Evolutionary conservation across 116 monocot species (phyloP).

Genomic region (Trichopus zeylanicus): DNA sequence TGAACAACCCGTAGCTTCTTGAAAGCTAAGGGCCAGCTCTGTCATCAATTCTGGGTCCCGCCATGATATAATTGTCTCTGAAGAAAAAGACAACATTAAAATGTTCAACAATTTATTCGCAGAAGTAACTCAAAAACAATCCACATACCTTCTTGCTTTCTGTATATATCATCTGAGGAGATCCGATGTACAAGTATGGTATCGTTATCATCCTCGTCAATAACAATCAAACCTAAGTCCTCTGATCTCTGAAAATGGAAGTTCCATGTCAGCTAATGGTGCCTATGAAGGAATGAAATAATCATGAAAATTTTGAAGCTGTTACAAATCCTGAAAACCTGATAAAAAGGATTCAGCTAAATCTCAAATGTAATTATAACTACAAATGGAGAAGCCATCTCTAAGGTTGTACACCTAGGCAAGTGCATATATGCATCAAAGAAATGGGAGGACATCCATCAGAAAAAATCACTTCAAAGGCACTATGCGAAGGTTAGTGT

Average conservation of each 20-base stretch:
- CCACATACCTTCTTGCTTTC: slow-evolving; percentile 36
- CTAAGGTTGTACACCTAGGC: too few relatives aligned
- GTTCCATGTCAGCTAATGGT: not conserved
- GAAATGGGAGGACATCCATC: too few relatives aligned
- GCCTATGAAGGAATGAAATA: slow-evolving; percentile 1
- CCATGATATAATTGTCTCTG: slow-evolving; percentile 46
- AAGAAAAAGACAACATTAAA: not conserved
- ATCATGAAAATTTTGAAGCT: not conserved
- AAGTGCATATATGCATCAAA: too few relatives aligned
- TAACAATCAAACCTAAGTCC: slow-evolving; percentile 33
- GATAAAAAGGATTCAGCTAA: too few relatives aligned
- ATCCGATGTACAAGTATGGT: slow-evolving; percentile 24
- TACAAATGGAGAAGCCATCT: too few relatives aligned
- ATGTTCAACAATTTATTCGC: not conserved
- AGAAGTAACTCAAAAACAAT: not conserved
- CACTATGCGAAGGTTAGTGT: too few relatives aligned
- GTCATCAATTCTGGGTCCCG: slow-evolving; percentile 28
- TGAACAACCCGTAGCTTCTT: slow-evolving; percentile 40
- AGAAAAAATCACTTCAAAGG: too few relatives aligned
- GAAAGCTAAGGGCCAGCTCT: slow-evolving; percentile 43
- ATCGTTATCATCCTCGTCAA: slow-evolving; percentile 37
- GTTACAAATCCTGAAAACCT: too few relatives aligned
- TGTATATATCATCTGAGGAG: slow-evolving; percentile 37
- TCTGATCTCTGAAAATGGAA: slow-evolving; percentile 17
- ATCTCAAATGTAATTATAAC: too few relatives aligned